These are phyloP conservation scores for Coemansia nantahalensis DNA, from an alignment of 192 early-diverging fungal genomes.

Conservation along the genomic window DNA sequence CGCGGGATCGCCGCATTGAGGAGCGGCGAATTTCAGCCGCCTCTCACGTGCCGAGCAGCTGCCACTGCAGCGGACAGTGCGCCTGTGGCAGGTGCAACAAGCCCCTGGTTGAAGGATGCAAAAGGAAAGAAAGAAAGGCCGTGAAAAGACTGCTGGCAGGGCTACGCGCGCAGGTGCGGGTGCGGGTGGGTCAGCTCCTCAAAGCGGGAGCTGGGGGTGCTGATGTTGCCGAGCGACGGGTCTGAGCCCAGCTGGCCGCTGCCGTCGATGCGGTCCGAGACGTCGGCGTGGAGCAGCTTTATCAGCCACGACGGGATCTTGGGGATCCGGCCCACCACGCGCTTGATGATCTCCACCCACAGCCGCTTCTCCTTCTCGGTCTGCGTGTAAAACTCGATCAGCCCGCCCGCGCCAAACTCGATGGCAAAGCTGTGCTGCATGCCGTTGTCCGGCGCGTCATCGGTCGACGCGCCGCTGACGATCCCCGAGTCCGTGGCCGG, in stretches of 20 bases:
- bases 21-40: no score
- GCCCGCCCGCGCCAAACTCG: slow-evolving; percentile 46
- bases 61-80: no score
- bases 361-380: slow-evolving; percentile 42
- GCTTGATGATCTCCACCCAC: slow-evolving; percentile 47
- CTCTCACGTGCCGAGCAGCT: no score
- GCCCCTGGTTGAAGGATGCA: neutral
- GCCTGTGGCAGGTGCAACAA: no score
- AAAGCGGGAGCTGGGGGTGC: slow-evolving; percentile 39
- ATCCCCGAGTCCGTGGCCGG: slow-evolving; percentile 33
- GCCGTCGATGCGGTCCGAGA: slow-evolving; percentile 34
- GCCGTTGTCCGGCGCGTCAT: slow-evolving; percentile 22
- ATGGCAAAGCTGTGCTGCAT: slow-evolving; percentile 55
- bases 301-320: slow-evolving; percentile 55
- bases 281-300: slow-evolving; percentile 50
- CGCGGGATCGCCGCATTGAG: no score
- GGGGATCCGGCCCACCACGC: slow-evolving; percentile 39
- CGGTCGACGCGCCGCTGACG: slow-evolving; percentile 20
- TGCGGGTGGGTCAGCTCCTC: slow-evolving; percentile 33
- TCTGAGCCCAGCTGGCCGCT: slow-evolving; percentile 13
- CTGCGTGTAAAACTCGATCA: slow-evolving; percentile 52
- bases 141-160: neutral
- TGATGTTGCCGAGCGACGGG: slow-evolving; percentile 22
- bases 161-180: slow-evolving; percentile 2
- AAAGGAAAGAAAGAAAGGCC: neutral